Conservation (phyloP, 2,329 filamentous ascomycete genomes). For the Periconia sp. region DNA sequence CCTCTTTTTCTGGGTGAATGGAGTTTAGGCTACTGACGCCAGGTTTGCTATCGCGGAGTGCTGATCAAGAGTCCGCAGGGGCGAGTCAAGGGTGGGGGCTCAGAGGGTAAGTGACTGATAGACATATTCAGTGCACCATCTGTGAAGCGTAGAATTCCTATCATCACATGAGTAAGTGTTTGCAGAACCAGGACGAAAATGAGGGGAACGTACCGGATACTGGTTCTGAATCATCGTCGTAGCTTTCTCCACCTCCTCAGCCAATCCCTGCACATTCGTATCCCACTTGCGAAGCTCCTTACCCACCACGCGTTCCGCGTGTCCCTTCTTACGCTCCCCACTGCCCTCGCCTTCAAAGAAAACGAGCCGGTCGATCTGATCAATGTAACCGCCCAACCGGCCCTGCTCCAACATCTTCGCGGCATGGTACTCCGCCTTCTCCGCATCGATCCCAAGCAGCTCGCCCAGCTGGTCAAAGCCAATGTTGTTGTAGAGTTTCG, state of each 20-base stretch:
- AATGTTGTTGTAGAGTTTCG: slow-evolving; percentile 58
- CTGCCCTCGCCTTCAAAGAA: slow-evolving; percentile 81
- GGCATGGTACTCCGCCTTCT: slow-evolving; percentile 86
- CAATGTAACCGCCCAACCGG: slow-evolving; percentile 82
- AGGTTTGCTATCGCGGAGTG: no score
- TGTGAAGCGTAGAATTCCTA: slow-evolving; percentile 49
- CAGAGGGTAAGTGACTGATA: neutral
- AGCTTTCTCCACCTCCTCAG: slow-evolving; percentile 87
- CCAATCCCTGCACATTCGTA: slow-evolving; percentile 78
- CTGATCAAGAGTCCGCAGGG: no score
- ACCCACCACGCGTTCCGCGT: slow-evolving; percentile 61
- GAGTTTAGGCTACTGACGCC: no score
- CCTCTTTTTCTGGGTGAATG: no score
- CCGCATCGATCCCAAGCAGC: slow-evolving; percentile 75
- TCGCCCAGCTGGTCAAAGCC: slow-evolving; percentile 68
- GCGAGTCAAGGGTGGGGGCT: no score
- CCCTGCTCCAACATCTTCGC: slow-evolving; percentile 96
- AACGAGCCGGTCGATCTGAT: slow-evolving; percentile 87
- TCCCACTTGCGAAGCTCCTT: slow-evolving; percentile 86
- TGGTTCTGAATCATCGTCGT: slow-evolving; percentile 78
- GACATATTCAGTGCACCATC: slow-evolving; percentile 33
- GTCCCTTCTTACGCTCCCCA: slow-evolving; percentile 67
- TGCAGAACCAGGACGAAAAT: neutral
- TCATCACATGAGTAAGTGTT: neutral
- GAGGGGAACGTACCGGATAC: slow-evolving; percentile 64